These are phyloP conservation scores for Vigna hirtella DNA, from an alignment of 306 rosid species.

Conservation along the genomic window DNA sequence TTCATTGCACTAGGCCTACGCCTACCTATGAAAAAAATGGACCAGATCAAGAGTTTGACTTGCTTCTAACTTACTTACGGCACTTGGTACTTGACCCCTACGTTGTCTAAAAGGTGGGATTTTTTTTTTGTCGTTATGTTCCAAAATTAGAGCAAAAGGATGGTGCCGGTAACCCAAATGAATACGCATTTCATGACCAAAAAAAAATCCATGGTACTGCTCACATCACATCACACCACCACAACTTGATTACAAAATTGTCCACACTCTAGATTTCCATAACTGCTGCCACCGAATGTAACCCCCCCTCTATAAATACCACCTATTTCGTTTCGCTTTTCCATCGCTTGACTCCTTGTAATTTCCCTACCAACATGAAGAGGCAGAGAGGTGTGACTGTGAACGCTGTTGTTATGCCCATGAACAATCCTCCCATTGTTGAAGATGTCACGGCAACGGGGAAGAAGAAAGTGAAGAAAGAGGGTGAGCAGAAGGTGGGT, in stretches of 20 bases:
- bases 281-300: not conserved
- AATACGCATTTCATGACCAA: not conserved
- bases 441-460: slow-evolving; percentile 45
- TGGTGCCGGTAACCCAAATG: slow-evolving; percentile 8
- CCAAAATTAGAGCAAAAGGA: slow-evolving; percentile 4
- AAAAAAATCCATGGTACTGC: slow-evolving; percentile 12
- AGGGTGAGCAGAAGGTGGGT: slow-evolving; percentile 35
- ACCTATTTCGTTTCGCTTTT: slow-evolving; percentile 11
- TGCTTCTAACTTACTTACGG: not conserved
- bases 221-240: slow-evolving; percentile 36
- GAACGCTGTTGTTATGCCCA: slow-evolving; percentile 22
- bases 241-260: slow-evolving; percentile 34
- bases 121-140: slow-evolving; percentile 40
- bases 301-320: slow-evolving; percentile 31
- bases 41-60: slow-evolving; percentile 41
- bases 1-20: slow-evolving; percentile 24
- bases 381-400: slow-evolving; percentile 56
- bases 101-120: slow-evolving; percentile 18
- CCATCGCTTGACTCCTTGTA: not conserved
- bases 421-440: slow-evolving; percentile 38
- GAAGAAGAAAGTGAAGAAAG: slow-evolving; percentile 56
- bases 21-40: not conserved
- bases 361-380: slow-evolving; percentile 51
- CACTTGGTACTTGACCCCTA: slow-evolving; percentile 41
- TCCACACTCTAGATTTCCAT: not conserved